Conservation (phyloP, 306 rosid species). For the Ziziphus jujuba region DNA sequence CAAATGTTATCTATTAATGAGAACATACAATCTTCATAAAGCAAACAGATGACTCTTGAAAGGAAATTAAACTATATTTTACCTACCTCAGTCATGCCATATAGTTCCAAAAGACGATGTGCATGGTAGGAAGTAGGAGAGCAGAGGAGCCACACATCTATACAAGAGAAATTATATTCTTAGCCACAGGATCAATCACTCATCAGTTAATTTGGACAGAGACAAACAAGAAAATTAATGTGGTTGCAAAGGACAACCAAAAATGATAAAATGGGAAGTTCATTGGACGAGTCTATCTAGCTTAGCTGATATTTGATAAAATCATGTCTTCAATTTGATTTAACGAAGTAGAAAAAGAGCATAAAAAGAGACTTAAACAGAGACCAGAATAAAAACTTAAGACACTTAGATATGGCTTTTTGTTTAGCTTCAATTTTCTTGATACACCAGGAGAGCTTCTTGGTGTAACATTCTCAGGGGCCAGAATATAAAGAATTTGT, state of each 20-base stretch:
- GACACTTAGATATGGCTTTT: no score
- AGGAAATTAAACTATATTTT: constrained; percentile 25
- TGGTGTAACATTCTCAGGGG: constrained; percentile 47
- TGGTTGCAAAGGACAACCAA: constrained; percentile 6
- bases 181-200: constrained; percentile 1
- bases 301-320: constrained; percentile 9
- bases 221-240: constrained; percentile 4
- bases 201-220: constrained; percentile 14
- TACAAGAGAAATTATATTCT: not conserved
- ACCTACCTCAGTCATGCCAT: constrained; percentile 96
- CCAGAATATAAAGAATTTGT: constrained; percentile 65
- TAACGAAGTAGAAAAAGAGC: not conserved
- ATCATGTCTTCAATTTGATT: not conserved
- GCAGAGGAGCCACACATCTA: constrained; percentile 99
- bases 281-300: not conserved
- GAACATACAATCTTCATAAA: constrained; percentile 6
- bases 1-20: constrained; percentile 18
- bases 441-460: not conserved
- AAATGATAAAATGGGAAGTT: constrained; percentile 13
- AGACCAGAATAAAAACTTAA: no score
- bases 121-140: constrained; percentile 88
- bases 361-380: not conserved
- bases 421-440: constrained; percentile 5
- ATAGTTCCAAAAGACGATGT: constrained; percentile 87
- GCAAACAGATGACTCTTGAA: not conserved